Evolutionary conservation across 345 rosid species (phyloP).

Genomic region (Syzygium aqueum): DNA sequence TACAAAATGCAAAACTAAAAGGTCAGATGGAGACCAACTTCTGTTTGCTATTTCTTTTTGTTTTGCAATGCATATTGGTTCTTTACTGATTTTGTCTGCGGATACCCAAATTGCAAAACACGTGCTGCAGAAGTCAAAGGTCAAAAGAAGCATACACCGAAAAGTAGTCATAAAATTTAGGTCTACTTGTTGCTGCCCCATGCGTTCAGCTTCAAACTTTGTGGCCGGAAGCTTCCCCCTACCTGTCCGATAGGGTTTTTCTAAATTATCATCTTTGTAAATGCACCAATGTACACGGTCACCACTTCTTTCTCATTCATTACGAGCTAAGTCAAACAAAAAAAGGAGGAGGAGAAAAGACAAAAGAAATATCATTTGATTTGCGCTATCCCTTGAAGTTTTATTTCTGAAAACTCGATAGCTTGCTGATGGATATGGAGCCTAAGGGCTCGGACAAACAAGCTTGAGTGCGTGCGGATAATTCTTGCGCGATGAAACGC

Average conservation of each 20-base stretch:
- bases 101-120: neutral
- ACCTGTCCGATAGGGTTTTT: neutral
- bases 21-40: neutral
- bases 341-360: rapidly evolving
- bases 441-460: conserved; percentile 17
- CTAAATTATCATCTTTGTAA: neutral
- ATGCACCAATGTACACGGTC: rapidly evolving
- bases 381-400: neutral
- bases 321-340: neutral
- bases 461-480: conserved; percentile 28
- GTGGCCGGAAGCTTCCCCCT: neutral
- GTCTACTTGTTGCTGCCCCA: neutral
- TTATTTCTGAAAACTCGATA: conserved; percentile 17
- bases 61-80: neutral
- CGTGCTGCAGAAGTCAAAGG: neutral
- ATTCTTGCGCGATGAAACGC: conserved; percentile 52
- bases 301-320: neutral
- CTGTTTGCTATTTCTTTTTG: neutral
- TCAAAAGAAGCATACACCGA: neutral
- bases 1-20: neutral
- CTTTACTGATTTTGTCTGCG: neutral
- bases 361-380: neutral
- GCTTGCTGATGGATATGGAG: conserved; percentile 17
- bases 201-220: neutral
- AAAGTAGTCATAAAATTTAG: neutral